These are phyloP conservation scores for Tolypocladium pustulatum DNA, from an alignment of 2,329 filamentous ascomycete species.

Conservation along the genomic window DNA sequence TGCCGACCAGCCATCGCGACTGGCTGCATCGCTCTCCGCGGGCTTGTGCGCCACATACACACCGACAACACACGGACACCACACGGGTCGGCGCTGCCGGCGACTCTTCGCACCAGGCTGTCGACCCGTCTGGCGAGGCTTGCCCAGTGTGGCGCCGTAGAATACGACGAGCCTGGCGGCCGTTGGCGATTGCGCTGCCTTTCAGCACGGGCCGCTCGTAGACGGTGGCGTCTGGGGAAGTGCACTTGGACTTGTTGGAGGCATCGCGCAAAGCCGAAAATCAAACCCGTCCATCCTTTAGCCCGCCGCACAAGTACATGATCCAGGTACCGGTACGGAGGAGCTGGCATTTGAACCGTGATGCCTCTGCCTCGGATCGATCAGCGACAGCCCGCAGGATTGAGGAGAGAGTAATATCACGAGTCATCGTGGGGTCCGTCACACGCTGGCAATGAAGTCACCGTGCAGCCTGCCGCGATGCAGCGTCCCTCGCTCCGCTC, in stretches of 20 bases:
- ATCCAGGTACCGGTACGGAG: background rate
- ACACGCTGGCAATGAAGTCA: background rate
- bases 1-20: background rate
- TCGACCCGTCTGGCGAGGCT: background rate
- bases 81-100: background rate
- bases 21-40: background rate
- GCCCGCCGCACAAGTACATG: background rate
- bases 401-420: background rate
- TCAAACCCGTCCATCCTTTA: background rate
- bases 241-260: background rate
- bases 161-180: background rate
- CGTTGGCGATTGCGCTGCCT: background rate
- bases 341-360: background rate
- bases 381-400: background rate
- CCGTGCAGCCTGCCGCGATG: background rate
- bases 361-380: background rate
- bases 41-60: background rate
- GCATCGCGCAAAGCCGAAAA: background rate
- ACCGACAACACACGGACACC: background rate
- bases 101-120: background rate
- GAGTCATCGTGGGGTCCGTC: background rate
- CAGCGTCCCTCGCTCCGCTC: background rate
- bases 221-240: background rate
- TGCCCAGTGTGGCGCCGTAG: background rate
- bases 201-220: background rate